phyloP scores from a whole-genome alignment of 139 green algal genomes.

The Asterochloris erici region DNA sequence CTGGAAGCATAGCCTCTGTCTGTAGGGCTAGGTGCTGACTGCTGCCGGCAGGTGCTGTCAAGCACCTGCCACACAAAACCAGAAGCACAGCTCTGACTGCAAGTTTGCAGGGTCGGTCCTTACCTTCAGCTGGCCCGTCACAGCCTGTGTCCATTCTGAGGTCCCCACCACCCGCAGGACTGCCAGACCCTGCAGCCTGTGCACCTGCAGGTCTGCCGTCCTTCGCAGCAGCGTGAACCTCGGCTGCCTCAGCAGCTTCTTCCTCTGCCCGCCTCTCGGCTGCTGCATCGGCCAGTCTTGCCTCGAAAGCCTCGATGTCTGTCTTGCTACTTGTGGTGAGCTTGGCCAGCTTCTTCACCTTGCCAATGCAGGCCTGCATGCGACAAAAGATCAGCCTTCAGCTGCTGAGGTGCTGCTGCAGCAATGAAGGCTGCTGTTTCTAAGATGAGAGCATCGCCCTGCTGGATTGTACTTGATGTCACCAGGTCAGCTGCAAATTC shows the following conservation, averaged over 20 bases:
- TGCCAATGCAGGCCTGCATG: constrained; percentile 29
- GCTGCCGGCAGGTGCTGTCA: too few species aligned
- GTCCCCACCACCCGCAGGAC: background rate
- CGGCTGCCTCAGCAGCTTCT: background rate
- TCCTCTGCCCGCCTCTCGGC: background rate
- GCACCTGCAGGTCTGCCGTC: background rate
- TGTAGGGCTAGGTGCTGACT: too few species aligned
- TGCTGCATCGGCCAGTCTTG: constrained; percentile 6
- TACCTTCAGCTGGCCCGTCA: background rate
- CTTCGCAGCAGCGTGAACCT: background rate
- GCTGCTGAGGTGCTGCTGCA: too few species aligned
- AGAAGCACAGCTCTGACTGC: too few species aligned
- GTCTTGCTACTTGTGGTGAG: constrained; percentile 39
- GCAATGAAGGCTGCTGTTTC: too few species aligned
- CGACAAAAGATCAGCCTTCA: too few species aligned
- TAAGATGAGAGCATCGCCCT: too few species aligned
- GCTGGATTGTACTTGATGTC: too few species aligned
- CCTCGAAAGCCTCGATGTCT: constrained; percentile 24
- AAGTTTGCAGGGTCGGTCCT: too few species aligned
- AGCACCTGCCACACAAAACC: too few species aligned
- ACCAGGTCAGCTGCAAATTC: too few species aligned
- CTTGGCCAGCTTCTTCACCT: constrained; percentile 44
- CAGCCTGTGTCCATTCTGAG: background rate
- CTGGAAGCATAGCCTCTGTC: too few species aligned
- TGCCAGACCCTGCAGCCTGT: background rate